These are phyloP conservation scores for Scutellaria galericulata DNA, from an alignment of 257 asterid genomes.

Conservation along the genomic window DNA sequence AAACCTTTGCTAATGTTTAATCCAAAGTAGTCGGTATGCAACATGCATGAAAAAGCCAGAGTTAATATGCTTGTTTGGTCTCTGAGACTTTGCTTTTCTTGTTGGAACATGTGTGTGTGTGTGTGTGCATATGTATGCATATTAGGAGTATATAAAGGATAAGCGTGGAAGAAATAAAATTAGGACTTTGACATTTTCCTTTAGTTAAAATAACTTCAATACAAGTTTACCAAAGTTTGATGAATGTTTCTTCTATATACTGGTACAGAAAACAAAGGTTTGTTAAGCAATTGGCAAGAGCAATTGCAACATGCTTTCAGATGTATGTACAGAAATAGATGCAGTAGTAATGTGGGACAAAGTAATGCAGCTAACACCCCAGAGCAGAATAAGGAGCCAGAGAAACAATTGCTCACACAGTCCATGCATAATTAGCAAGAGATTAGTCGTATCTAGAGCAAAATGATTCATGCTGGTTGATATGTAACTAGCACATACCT, in stretches of 20 bases:
- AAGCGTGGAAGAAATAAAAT: neutral
- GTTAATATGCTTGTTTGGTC: neutral
- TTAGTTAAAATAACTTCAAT: neutral
- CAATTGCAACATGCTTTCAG: conserved; percentile 16
- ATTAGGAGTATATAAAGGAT: neutral
- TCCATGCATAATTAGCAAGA: neutral
- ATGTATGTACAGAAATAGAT: neutral
- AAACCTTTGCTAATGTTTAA: neutral
- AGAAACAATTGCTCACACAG: neutral
- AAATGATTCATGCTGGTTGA: conserved; percentile 22
- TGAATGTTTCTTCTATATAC: neutral
- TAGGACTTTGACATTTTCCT: neutral
- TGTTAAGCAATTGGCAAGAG: neutral
- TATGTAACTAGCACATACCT: conserved; percentile 34
- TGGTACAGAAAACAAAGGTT: neutral
- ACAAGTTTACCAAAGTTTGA: neutral
- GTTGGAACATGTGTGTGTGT: neutral
- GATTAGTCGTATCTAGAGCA: neutral
- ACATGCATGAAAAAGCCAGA: neutral
- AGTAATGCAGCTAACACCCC: neutral
- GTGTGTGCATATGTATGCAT: neutral
- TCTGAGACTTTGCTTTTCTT: conserved; percentile 1
- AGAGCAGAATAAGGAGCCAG: conserved; percentile 13
- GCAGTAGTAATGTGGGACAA: neutral
- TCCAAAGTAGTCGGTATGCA: neutral